phyloP scores from a whole-genome alignment of 225 moss, liverwort and hornwort species.

The Rhytidiadelphus loreus region DNA sequence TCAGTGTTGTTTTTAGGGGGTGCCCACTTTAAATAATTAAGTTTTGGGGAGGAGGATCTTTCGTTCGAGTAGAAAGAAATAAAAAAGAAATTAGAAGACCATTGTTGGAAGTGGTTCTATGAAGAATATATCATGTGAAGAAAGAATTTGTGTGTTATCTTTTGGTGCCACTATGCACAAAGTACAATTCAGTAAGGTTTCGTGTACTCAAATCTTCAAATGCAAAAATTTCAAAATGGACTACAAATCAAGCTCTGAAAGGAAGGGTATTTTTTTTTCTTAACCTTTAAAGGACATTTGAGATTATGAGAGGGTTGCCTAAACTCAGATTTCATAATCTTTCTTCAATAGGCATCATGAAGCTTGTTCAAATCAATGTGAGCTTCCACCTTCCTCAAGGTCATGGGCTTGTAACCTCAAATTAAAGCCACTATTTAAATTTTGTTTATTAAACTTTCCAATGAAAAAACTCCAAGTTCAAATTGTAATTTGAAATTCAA shows the following conservation, averaged over 20 bases:
- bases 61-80: neutral
- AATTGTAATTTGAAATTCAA: neutral
- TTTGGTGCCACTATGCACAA: too few species aligned
- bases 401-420: neutral
- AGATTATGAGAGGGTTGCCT: rapidly evolving
- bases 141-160: too few species aligned
- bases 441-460: neutral
- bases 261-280: too few species aligned
- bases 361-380: neutral
- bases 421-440: neutral
- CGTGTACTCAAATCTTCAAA: rapidly evolving
- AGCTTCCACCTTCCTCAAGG: rapidly evolving
- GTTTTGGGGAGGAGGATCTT: neutral
- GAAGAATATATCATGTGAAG: neutral
- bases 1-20: too few species aligned
- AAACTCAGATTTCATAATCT: too few species aligned
- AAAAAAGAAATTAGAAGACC: neutral
- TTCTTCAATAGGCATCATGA: neutral
- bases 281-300: neutral
- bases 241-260: neutral
- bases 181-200: rapidly evolving
- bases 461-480: neutral
- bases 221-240: neutral
- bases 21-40: too few species aligned
- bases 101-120: neutral